Evolutionary conservation across 208 protist genomes (phyloP).

Genomic region (Trichomonas gallinae): DNA sequence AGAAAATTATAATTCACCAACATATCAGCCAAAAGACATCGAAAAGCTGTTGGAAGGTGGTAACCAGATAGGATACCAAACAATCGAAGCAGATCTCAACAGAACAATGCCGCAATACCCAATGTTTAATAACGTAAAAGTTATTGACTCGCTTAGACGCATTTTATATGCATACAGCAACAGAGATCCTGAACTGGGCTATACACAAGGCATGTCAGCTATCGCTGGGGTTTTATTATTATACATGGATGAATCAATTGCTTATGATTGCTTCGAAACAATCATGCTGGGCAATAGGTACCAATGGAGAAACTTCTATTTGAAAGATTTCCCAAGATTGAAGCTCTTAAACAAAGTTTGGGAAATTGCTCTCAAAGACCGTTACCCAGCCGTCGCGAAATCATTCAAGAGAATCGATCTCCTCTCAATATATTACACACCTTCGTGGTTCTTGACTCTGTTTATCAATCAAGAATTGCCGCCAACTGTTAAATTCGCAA

Average conservation of each 20-base stretch:
- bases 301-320: not conserved
- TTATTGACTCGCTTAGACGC: not conserved
- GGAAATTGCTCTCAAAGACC: not conserved
- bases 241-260: not conserved
- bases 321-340: not conserved
- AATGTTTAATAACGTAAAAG: not conserved
- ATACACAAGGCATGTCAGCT: not conserved
- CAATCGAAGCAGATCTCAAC: not conserved
- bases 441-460: not conserved
- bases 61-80: not conserved
- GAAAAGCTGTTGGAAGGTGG: not conserved
- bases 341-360: not conserved
- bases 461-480: not conserved
- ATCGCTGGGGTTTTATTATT: not conserved
- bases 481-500: not conserved
- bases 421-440: not conserved
- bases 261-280: not conserved
- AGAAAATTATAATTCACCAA: no score
- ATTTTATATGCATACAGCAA: not conserved
- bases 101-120: not conserved
- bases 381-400: not conserved
- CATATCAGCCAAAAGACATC: not conserved
- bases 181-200: not conserved
- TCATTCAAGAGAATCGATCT: not conserved
- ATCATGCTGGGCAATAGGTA: not conserved